A percentile compares a stretch with the other conserved stretches of the same genome.
Evolutionary conservation across 2,329 filamentous ascomycete genomes (phyloP).

Genomic region (Cladosporium sp.): DNA sequence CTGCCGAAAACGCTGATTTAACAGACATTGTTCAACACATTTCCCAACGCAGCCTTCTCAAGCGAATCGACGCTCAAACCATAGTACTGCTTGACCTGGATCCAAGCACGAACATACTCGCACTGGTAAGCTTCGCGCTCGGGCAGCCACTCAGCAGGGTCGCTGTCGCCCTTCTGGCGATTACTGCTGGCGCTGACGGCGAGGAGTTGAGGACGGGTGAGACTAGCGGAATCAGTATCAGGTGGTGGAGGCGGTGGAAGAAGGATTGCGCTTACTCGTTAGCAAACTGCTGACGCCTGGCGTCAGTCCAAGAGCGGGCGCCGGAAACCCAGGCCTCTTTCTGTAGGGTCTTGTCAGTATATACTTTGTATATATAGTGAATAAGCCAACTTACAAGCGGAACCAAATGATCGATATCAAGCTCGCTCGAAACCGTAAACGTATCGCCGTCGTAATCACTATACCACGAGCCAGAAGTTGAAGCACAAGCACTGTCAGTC

Average conservation of each 20-base stretch:
- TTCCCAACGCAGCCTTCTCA: slow-evolving; percentile 53
- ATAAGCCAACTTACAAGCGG: slow-evolving; percentile 51
- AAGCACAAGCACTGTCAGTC: slow-evolving; percentile 55
- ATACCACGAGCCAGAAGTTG: slow-evolving; percentile 64
- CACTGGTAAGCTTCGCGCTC: slow-evolving; percentile 67
- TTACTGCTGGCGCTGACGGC: slow-evolving; percentile 78
- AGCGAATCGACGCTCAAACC: slow-evolving; percentile 62
- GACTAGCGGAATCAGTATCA: slow-evolving; percentile 49
- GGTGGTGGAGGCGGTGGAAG: background rate
- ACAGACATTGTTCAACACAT: slow-evolving; percentile 12
- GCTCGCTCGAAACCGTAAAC: slow-evolving; percentile 63
- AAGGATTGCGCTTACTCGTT: slow-evolving; percentile 36
- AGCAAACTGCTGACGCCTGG: slow-evolving; percentile 64
- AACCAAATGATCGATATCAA: slow-evolving; percentile 83
- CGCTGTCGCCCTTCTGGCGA: slow-evolving; percentile 65
- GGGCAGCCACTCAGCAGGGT: slow-evolving; percentile 74
- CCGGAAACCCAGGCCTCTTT: slow-evolving; percentile 49
- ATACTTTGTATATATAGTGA: slow-evolving; percentile 17
- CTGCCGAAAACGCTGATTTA: background rate
- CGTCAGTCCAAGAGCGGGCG: slow-evolving; percentile 66
- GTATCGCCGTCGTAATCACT: slow-evolving; percentile 70
- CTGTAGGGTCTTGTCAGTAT: slow-evolving; percentile 12
- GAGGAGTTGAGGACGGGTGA: slow-evolving; percentile 70
- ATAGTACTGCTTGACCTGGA: slow-evolving; percentile 73
- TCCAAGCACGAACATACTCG: slow-evolving; percentile 72